phyloP scores from a whole-genome alignment of 2,329 filamentous ascomycete genomes.

The Beauveria varroae region DNA sequence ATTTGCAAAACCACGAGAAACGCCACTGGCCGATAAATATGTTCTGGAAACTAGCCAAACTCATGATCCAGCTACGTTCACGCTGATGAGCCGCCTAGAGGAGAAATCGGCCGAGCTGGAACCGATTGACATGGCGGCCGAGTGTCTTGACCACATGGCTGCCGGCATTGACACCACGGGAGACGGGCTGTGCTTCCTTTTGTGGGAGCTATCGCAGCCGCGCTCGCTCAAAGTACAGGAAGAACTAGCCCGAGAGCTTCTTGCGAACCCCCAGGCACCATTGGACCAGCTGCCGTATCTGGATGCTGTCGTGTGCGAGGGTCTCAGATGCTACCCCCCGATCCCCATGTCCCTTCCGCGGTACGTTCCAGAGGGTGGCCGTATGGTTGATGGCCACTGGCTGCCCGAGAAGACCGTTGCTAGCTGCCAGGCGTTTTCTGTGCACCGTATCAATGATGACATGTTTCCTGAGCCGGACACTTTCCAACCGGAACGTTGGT shows the following conservation, averaged over 20 bases:
- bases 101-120: conserved; percentile 41
- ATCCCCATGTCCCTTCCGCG: conserved; percentile 62
- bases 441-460: conserved; percentile 50
- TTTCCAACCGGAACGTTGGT: conserved; percentile 80
- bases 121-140: conserved; percentile 51
- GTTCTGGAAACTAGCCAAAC: conserved; percentile 45
- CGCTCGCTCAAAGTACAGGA: conserved; percentile 43
- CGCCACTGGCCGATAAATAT: conserved; percentile 51
- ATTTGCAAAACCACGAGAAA: conserved; percentile 46
- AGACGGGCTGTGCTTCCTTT: conserved; percentile 61
- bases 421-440: conserved; percentile 53
- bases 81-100: conserved; percentile 51
- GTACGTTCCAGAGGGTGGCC: conserved; percentile 46
- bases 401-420: conserved; percentile 48
- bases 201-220: conserved; percentile 62
- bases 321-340: conserved; percentile 53
- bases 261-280: conserved; percentile 27
- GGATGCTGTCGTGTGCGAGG: conserved; percentile 57
- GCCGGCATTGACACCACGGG: conserved; percentile 67
- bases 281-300: conserved; percentile 50
- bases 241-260: conserved; percentile 45
- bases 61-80: conserved; percentile 42
- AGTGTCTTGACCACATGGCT: conserved; percentile 65
- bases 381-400: conserved; percentile 46
- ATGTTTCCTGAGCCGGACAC: conserved; percentile 72